Evolutionary conservation across 371 early-diverging fungal genomes (phyloP), one percentile per base, ranked within the genome.

Genomic region (Circinella umbellata): DNA sequence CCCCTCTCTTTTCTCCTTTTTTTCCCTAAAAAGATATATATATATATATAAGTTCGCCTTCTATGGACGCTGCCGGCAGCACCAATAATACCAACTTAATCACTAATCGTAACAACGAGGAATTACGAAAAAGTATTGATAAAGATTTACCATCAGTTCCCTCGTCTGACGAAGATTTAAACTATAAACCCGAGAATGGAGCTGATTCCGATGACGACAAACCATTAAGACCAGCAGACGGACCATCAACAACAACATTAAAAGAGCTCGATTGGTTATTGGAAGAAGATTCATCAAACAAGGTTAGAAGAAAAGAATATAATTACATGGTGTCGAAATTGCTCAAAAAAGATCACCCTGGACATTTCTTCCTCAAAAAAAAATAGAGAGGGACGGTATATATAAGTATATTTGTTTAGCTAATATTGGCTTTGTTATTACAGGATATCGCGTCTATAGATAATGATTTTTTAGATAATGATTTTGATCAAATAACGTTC

Each of bases 401-500:
- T 42, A 42, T 9, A 42, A 2, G 27, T 42, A 42, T 42, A 9
- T 9, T 42, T 42, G 11, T 42, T 42, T 42, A 9, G 11, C 11
- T 42, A 42, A 9, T 42, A 9, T 42, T 42, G 17, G 5, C 13
- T 3, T 8, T 49, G 15, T 53, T 51, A 36, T 36, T 64, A 47
- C 46, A 49, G n/a, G 38, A 15, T 47, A 51, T 13, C 51, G 47
- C 39, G 48, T 49, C 57, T 59, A 36, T 42, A 27, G 54, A 65
- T 48, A 36, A 39, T 48, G 67, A 73, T 51, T 66, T 66, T 57
- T 63, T 68, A 27, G 79, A 77, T 27, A 77, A 76, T 39, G 84
- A 80, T 20, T 81, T 81, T 37, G 57, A 82, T 55, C 75, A 81
- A 35, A 74, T 84, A 4, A 76, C 82, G 1, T 85, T 85, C 72